phyloP scores from a whole-genome alignment of 139 green algal genomes.

The Zygnema cylindricum region DNA sequence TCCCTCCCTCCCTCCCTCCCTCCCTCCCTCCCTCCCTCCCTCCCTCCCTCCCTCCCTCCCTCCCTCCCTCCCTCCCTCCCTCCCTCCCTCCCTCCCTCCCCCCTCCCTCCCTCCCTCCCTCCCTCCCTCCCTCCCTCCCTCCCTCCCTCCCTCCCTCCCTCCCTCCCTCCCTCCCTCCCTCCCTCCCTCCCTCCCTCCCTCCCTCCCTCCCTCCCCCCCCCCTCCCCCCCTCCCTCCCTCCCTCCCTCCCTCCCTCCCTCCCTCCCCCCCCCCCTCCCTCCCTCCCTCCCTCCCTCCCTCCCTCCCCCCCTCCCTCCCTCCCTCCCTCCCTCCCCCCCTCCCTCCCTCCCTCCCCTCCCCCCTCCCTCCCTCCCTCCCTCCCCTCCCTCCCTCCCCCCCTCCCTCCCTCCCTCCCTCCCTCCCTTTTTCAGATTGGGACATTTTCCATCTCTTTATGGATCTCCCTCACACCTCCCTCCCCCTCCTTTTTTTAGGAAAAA shows the following conservation, averaged over 20 bases:
- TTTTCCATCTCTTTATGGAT: too few species aligned
- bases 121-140: not conserved
- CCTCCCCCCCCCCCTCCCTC: slow-evolving; percentile 31
- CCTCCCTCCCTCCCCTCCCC: slow-evolving; percentile 30
- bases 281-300: slow-evolving; percentile 27
- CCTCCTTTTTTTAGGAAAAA: too few species aligned
- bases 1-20: not conserved
- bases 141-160: not conserved
- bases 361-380: slow-evolving; percentile 4
- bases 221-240: slow-evolving; percentile 8
- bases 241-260: slow-evolving; percentile 39
- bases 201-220: slow-evolving; percentile 40
- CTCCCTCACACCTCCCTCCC: too few species aligned
- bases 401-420: too few species aligned
- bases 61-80: not conserved
- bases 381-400: too few species aligned
- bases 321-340: slow-evolving; percentile 45
- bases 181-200: slow-evolving; percentile 42
- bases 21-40: not conserved
- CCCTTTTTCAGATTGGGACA: too few species aligned
- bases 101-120: not conserved
- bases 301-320: slow-evolving; percentile 21
- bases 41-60: not conserved
- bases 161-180: not conserved
- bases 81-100: not conserved